Base-by-base conservation (phyloP, 805 yeast genomes). In the Candida michaelii region DNA sequence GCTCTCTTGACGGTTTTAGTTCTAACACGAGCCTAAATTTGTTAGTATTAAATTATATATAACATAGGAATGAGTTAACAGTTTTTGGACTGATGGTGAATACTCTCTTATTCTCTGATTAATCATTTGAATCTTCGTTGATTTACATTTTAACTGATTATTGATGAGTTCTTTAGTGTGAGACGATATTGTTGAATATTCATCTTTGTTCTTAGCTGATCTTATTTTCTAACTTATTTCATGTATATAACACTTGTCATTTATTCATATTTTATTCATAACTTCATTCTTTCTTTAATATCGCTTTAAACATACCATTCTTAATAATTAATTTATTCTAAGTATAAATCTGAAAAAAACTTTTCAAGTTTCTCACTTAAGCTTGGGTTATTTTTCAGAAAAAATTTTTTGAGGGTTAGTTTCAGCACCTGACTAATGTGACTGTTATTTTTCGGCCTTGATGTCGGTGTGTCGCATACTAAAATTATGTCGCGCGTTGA, bases 1-100 rank as follows among this genome's bases (percentile, higher is more conserved):
- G 99, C 98, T 82, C 98, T 88, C 89, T 93, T 93, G 78, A 93
- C 98, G 79, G 99, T 93, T 85, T 93, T 95, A 65, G 99, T 93
- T 86, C 99, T 90, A 84, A 95, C 99, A 78, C 98, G 93, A 85
- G 99, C 99, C 99, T 89, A 66, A 56, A 21, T 40, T 21, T 37
- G 60, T 59, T 59, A 59, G 64, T 58, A 62, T 50, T 19, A 7
- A 9, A 24, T 16, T 34, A n/a, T 12, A 13, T 6, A 4, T 5
- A 25, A 7, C 29, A 25, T 7, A 25, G 29, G 5, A 7, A 25
- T 25, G 29, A n/a, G 29, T 11, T 25, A n/a, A n/a, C n/a, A n/a
- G n/a, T n/a, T n/a, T n/a, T n/a, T n/a, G n/a, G n/a, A n/a, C n/a
- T n/a, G n/a, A n/a, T n/a, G n/a, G n/a, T n/a, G n/a, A n/a, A n/a